These are phyloP conservation scores for Euphrasia confusa DNA, from an alignment of 257 asterid genomes.

Conservation along the genomic window DNA sequence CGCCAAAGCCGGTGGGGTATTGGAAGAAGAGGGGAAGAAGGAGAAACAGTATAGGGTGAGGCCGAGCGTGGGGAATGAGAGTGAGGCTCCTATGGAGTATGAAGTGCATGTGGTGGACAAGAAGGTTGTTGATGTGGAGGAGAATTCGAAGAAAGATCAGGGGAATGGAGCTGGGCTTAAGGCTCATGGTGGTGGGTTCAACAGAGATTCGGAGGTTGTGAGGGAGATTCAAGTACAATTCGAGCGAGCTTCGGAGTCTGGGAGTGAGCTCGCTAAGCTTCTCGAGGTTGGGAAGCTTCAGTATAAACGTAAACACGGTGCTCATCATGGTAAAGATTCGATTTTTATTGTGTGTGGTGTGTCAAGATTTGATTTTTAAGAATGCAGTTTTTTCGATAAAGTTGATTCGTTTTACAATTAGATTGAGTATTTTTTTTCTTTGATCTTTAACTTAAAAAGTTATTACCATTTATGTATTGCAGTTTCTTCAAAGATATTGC, in stretches of 20 bases:
- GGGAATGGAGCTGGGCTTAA: conserved; percentile 49
- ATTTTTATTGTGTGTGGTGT: conserved; percentile 24
- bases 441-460: conserved; percentile 22
- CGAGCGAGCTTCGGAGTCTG: conserved; percentile 72
- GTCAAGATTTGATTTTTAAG: conserved; percentile 2
- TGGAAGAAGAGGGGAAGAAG: conserved; percentile 46
- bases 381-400: background rate
- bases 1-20: conserved; percentile 38
- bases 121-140: conserved; percentile 61
- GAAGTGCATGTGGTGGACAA: conserved; percentile 88
- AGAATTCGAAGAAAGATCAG: conserved; percentile 45
- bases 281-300: conserved; percentile 92
- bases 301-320: conserved; percentile 64
- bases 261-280: conserved; percentile 61
- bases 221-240: conserved; percentile 75
- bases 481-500: conserved; percentile 85
- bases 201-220: conserved; percentile 71
- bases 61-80: conserved; percentile 50
- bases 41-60: conserved; percentile 48
- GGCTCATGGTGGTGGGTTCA: conserved; percentile 48
- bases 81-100: conserved; percentile 68
- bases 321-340: conserved; percentile 57
- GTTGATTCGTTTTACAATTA: background rate
- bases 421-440: background rate
- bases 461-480: conserved; percentile 23